Conservation (phyloP, 2,329 filamentous ascomycete genomes). For the Atkinsonella hypoxylon region DNA sequence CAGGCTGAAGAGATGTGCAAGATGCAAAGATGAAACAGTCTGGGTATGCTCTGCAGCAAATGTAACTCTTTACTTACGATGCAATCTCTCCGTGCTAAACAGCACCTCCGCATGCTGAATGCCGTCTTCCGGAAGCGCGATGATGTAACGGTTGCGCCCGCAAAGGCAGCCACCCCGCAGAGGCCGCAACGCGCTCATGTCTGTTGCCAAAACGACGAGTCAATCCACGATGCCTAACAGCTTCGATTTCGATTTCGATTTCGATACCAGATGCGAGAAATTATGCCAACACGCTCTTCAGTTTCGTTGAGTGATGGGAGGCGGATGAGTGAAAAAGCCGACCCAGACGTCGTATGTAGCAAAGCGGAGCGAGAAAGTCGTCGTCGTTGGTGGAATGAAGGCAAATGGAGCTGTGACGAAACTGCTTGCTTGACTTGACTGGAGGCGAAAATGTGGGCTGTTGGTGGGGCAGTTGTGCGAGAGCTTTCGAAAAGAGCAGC, state of each 20-base stretch:
- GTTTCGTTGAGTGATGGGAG: neutral
- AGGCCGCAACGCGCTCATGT: slow-evolving; percentile 37
- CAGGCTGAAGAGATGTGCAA: neutral
- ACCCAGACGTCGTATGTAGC: neutral
- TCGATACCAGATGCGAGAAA: too few relatives aligned
- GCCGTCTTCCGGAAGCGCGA: slow-evolving; percentile 52
- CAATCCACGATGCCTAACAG: too few relatives aligned
- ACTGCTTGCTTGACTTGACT: neutral
- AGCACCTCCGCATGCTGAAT: slow-evolving; percentile 52
- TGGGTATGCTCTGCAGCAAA: too few relatives aligned
- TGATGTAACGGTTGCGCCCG: slow-evolving; percentile 71
- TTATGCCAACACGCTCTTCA: neutral
- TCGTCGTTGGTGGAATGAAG: slow-evolving; percentile 1
- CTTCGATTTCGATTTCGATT: too few relatives aligned
- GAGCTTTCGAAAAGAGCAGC: neutral
- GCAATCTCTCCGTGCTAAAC: slow-evolving; percentile 58
- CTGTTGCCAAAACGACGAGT: neutral
- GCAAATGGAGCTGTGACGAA: slow-evolving; percentile 1
- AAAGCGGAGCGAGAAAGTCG: slow-evolving; percentile 1
- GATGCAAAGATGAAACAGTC: neutral
- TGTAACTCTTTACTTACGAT: slow-evolving; percentile 47
- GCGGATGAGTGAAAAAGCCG: neutral
- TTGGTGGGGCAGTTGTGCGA: neutral
- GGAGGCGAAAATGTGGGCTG: neutral
- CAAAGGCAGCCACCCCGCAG: slow-evolving; percentile 74